Base-by-base conservation (phyloP, 2,329 filamentous ascomycete species). In the Claviceps sorghi region DNA sequence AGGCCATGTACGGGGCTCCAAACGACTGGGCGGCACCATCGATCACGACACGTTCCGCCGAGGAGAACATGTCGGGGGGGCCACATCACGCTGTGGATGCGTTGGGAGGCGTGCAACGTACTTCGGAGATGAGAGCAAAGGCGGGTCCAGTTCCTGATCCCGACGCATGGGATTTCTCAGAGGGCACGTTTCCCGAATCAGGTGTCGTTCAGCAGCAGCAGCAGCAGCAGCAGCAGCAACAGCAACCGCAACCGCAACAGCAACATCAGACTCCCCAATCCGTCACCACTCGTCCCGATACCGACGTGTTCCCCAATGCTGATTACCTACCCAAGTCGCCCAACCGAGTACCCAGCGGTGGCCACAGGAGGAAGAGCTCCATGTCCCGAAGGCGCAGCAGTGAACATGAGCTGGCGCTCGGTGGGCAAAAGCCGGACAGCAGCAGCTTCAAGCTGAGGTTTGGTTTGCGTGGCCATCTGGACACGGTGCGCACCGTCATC, bases 101-200 rank as follows among this genome's bases (percentile, higher is more conserved):
- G 15, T 55, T 71, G 29, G 63, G 63, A 21, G 66, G 64, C 17
- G 58, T 65, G 43, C 70, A 73, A 40, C 66, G 69, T n/a, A 53
- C 64, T 21, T 71, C 70, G 45, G 70, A 73, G 40, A 59, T 69
- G 17, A 61, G 69, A 26, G 73, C 80, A 51, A 77, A 82, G 62
- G 66, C 59, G 55, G 55, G 66, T 26, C 60, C 62, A 1, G 61
- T 66, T 8, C 69, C 74, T 4, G 82, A 86, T 54, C 64, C 76
- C 0, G 90, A 95, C 61, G 87, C 79, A 9, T 98, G 93, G 93
- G 90, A 94, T 62, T 98, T 98, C 59, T 88, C 91, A 51, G 89
- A 96, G 54, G 76, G 81, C 9, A 72, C 76, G n/a, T 79, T 82
- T 50, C 69, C 78, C 0, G 84, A 86, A 42, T 69, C 78, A 13